Conservation (phyloP, 305 asterid genomes). For the Petunia hybrid region DNA sequence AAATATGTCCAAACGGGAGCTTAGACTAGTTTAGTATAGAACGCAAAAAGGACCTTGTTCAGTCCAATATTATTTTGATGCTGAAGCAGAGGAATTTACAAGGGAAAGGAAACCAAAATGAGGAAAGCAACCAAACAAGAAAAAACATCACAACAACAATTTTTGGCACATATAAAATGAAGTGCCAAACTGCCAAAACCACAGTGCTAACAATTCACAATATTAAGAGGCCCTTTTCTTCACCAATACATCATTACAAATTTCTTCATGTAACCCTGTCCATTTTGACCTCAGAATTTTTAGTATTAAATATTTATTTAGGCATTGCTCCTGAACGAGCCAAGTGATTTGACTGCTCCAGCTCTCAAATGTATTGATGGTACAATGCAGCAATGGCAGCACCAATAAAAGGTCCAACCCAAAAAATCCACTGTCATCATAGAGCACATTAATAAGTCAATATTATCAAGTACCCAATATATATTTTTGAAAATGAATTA, state of each 20-base stretch:
- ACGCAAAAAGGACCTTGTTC: background rate
- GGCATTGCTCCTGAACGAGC: conserved; percentile 35
- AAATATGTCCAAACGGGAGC: too few relatives aligned
- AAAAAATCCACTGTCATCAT: conserved; percentile 41
- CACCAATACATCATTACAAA: background rate
- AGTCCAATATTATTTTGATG: background rate
- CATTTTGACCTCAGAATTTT: background rate
- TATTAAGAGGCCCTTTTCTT: background rate
- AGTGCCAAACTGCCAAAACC: conserved; percentile 2
- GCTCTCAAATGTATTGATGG: conserved; percentile 39
- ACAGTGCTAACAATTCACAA: too few relatives aligned
- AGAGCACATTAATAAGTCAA: background rate
- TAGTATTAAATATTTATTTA: background rate
- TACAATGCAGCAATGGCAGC: conserved; percentile 41
- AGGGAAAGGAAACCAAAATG: background rate
- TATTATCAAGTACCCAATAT: background rate
- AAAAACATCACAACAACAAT: background rate
- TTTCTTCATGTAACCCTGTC: background rate
- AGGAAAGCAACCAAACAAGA: background rate
- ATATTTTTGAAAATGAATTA: background rate
- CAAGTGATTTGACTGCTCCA: conserved; percentile 31
- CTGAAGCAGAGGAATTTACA: background rate
- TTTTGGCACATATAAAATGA: background rate
- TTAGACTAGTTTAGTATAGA: too few relatives aligned
- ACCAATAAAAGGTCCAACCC: conserved; percentile 43